phyloP scores from a whole-genome alignment of 352 stramenopile genomes.

The Globisporangium solare region DNA sequence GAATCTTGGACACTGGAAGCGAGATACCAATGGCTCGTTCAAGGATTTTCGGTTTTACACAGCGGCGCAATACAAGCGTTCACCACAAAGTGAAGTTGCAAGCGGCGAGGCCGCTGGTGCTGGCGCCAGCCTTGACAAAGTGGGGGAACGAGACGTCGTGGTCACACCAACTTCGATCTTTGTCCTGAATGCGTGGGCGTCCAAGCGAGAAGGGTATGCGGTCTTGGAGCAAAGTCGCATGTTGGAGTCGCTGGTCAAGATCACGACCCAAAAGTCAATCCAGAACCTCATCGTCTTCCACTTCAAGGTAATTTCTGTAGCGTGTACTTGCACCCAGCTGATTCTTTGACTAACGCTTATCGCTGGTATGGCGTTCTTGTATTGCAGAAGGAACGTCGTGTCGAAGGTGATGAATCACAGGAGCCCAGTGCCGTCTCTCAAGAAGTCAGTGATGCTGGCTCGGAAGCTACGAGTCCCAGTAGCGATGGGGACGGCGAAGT shows the following conservation, averaged over 20 bases:
- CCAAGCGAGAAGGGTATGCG: slow-evolving; percentile 37
- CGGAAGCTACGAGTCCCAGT: no score
- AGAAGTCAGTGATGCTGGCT: background rate
- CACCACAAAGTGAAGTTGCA: background rate
- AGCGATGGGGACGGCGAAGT: no score
- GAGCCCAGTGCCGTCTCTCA: background rate
- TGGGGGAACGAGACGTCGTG: slow-evolving; percentile 68
- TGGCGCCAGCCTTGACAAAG: slow-evolving; percentile 14
- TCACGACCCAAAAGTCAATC: slow-evolving; percentile 49
- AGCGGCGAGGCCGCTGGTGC: background rate
- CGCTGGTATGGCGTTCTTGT: background rate
- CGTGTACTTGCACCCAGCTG: background rate
- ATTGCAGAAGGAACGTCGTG: background rate
- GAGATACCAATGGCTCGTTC: slow-evolving; percentile 21
- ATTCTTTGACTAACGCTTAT: background rate
- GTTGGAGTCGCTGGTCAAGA: slow-evolving; percentile 47
- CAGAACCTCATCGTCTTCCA: slow-evolving; percentile 69
- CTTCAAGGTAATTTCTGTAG: slow-evolving; percentile 49
- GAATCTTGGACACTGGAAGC: slow-evolving; percentile 46
- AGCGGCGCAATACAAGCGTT: slow-evolving; percentile 25
- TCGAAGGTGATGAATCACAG: background rate
- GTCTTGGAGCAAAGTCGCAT: slow-evolving; percentile 57
- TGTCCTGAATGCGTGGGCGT: slow-evolving; percentile 36
- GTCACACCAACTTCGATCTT: slow-evolving; percentile 50
- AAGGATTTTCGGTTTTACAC: slow-evolving; percentile 49